Percentiles rank a stretch among this genome's conserved stretches.
Evolutionary conservation across 2,329 filamentous ascomycete species (phyloP).

Genomic region (Diplocarpon rosae): DNA sequence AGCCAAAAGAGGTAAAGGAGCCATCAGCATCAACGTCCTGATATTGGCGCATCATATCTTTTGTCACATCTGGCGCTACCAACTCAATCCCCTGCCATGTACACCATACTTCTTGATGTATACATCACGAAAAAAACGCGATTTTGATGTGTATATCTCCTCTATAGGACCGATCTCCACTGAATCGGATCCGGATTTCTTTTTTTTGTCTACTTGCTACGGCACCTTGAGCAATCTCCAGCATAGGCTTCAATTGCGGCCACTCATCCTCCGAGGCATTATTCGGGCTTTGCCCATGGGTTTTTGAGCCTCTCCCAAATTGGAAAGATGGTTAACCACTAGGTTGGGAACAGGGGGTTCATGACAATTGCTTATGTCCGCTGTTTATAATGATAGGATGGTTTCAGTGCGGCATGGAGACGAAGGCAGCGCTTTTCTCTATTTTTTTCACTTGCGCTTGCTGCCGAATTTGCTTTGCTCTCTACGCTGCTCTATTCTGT

Average conservation of each 20-base stretch:
- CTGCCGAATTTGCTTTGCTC: constrained; percentile 7
- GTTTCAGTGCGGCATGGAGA: constrained; percentile 8
- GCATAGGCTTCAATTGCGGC: constrained; percentile 15
- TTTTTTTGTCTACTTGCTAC: constrained; percentile 15
- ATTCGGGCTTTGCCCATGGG: constrained; percentile 8
- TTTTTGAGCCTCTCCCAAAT: constrained; percentile 13
- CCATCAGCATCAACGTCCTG: constrained; percentile 4
- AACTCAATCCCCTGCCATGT: neutral
- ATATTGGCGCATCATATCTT: neutral
- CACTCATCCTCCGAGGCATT: constrained; percentile 7
- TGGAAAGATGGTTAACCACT: constrained; percentile 17
- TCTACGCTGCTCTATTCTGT: constrained; percentile 10
- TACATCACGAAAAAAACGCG: constrained; percentile 19
- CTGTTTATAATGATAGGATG: constrained; percentile 21
- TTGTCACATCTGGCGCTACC: neutral
- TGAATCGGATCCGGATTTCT: constrained; percentile 8
- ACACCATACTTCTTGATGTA: constrained; percentile 14
- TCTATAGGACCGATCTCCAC: constrained; percentile 10
- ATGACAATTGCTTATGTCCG: neutral
- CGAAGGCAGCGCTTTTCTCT: constrained; percentile 8
- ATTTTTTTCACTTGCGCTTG: constrained; percentile 1
- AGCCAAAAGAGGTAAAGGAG: constrained; percentile 27
- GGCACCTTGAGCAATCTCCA: constrained; percentile 21
- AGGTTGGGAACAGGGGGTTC: constrained; percentile 9
- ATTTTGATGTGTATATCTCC: constrained; percentile 22